Base-by-base conservation (phyloP, 768 basidiomycete species). In the Leccinum aurantiacum region DNA sequence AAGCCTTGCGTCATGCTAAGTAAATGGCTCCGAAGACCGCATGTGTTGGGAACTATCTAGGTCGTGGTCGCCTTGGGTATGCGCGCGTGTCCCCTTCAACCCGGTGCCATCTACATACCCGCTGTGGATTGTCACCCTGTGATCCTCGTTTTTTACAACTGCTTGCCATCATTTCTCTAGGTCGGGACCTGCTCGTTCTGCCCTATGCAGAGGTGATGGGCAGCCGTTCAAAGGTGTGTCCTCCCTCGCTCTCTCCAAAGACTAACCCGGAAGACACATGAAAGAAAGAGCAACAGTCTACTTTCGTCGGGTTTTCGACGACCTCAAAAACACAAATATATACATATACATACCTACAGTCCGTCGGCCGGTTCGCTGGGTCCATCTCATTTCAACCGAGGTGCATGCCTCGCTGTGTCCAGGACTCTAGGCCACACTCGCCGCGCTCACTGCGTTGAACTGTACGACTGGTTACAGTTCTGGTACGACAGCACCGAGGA, bases 401-500 rank as follows among this genome's bases (percentile, higher is more conserved):
- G 41, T 0, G 0, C n/a, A n/a, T 44, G 0, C 41, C 41, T 44
- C 41, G 41, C n/a, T n/a, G n/a, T 44, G n/a, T n/a, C n/a, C 44
- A 44, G 5, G 2, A 44, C 44, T 44, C 41, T 44, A 44, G 17
- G 41, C 41, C 17, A 14, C 15, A 44, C 10, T 37, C 2, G 14
- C 35, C 3, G 14, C 5, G 4, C 7, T 65, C 27, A 73, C 69
- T 83, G 80, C 6, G 82, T 82, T 47, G 86, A 88, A 11, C 85
- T 85, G 61, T 85, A 90, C 3, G 86, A 86, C 47, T 65, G 71
- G n/a, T 71, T 65, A 65, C 89, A 90, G 66, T 86, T 88, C 66
- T 82, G 75, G 60, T 73, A 74, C 31, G 82, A 84, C 56, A 91
- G 75, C 29, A 79, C 75, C 3, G 80, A 81, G 27, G 88, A 89